Evolutionary conservation across 306 rosid genomes (phyloP), one percentile per base, ranked within the genome.

Genomic region (Carpinus viminea): DNA sequence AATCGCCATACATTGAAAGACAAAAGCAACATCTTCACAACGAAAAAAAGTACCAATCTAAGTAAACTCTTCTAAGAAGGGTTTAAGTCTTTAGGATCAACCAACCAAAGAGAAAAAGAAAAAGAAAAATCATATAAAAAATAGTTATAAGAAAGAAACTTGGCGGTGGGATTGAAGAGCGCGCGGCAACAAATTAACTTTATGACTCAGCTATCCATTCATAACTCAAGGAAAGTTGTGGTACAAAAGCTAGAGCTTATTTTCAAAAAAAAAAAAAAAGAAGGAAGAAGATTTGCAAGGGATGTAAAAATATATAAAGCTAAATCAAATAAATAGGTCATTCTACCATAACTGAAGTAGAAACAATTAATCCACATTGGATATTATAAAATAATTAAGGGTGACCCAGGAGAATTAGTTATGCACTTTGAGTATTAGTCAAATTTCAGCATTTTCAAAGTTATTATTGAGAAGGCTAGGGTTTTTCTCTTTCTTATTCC

Each of bases 41-140:
- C 76, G 89, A 92, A 90, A 94, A 78, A 92, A 90, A 88, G 94
- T 76, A 83, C 82, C 85, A 46, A 83, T 79, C 82, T 61, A 26
- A 72, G 24, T 7, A 9, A 4, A 80, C 78, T 55, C 54, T 61
- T 78, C 24, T 45, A 57, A 57, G 65, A 54, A 76, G 83, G 86
- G 68, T 60, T 82, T 60, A 81, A 48, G 74, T 78, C 53, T 81
- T 38, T 48, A 50, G 56, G 11, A n/a, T 62, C 83, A 54, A 36
- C 36, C 70, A 54, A 75, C 21, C 60, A 72, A 26, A 34, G 52
- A 73, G 9, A 72, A 70, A 65, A 52, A 26, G 68, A 55, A 64
- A 59, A 74, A 53, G 26, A 24, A 24, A 24, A 24, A 24, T 15
- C 9, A 73, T 59, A 65, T 55, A 12, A 55, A 11, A 3, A 28